phyloP scores from a whole-genome alignment of 768 basidiomycete species.

The Coprinopsis sp. region DNA sequence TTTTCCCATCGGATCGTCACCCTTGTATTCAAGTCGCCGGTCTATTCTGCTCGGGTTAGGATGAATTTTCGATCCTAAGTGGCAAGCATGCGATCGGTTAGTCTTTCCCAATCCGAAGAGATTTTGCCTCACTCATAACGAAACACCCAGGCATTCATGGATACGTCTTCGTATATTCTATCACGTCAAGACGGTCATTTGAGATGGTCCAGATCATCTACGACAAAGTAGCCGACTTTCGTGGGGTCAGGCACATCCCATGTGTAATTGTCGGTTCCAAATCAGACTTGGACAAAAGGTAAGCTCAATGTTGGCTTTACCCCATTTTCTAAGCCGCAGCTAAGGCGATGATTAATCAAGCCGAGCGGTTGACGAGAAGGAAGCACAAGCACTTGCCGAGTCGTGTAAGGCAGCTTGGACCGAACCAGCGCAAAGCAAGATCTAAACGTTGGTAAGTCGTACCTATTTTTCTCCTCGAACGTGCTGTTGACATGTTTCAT shows the following conservation, averaged over 20 bases:
- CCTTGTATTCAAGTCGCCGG: neutral
- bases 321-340: conserved; percentile 14
- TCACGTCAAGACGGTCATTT: conserved; percentile 80
- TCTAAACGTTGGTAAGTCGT: conserved; percentile 70
- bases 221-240: conserved; percentile 88
- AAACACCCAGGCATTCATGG: conserved; percentile 97
- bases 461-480: conserved; percentile 1
- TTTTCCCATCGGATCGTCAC: conserved; percentile 6
- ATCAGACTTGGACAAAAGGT: conserved; percentile 74
- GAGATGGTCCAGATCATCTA: conserved; percentile 89
- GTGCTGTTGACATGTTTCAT: conserved; percentile 1
- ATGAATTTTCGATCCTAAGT: conserved; percentile 87
- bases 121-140: too few species aligned
- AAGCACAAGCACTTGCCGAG: conserved; percentile 69
- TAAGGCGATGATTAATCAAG: conserved; percentile 26
- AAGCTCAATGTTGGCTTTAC: conserved; percentile 22
- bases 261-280: conserved; percentile 93
- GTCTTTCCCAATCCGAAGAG: too few species aligned
- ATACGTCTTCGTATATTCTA: conserved; percentile 89
- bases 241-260: conserved; percentile 75
- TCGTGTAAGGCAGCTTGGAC: conserved; percentile 71
- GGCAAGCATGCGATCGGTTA: conserved; percentile 83
- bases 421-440: conserved; percentile 84
- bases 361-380: conserved; percentile 62
- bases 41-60: conserved; percentile 42